Conservation (phyloP, 768 basidiomycete genomes). For the Hortiboletus campestris region DNA sequence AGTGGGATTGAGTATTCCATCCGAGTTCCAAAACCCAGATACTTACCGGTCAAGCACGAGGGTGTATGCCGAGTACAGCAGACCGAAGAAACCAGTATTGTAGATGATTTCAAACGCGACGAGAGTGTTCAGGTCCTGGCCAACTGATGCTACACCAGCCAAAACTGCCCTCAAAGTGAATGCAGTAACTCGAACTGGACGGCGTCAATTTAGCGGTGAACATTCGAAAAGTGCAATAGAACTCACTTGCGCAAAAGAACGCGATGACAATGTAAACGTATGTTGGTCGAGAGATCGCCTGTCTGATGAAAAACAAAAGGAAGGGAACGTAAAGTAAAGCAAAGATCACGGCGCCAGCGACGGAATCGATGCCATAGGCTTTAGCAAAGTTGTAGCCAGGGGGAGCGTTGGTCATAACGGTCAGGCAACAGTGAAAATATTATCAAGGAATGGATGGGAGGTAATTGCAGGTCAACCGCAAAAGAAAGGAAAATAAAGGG, state of each 20-base stretch:
- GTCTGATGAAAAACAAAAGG: conserved; percentile 20
- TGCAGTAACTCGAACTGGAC: conserved; percentile 30
- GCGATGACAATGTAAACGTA: conserved; percentile 29
- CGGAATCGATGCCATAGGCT: conserved; percentile 28
- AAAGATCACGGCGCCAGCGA: conserved; percentile 34
- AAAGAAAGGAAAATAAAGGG: background rate
- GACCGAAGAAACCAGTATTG: conserved; percentile 36
- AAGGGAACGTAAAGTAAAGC: conserved; percentile 30
- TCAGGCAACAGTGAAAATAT: background rate
- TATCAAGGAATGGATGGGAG: background rate
- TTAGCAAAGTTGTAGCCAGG: conserved; percentile 24
- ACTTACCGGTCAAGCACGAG: conserved; percentile 33
- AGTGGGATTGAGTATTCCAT: background rate
- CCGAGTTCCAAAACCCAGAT: background rate
- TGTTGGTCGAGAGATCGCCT: conserved; percentile 22
- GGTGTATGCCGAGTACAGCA: conserved; percentile 34
- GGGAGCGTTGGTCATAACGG: conserved; percentile 17
- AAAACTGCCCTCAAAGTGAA: conserved; percentile 31
- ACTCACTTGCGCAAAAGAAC: conserved; percentile 30
- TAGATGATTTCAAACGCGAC: conserved; percentile 34
- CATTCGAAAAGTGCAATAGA: background rate
- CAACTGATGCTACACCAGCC: conserved; percentile 22
- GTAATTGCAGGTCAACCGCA: conserved; percentile 23
- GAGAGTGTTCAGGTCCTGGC: conserved; percentile 21
- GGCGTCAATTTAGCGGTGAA: background rate